These are phyloP conservation scores for Schrenkiella parvula DNA, from an alignment of 345 rosid genomes.

Conservation along the genomic window DNA sequence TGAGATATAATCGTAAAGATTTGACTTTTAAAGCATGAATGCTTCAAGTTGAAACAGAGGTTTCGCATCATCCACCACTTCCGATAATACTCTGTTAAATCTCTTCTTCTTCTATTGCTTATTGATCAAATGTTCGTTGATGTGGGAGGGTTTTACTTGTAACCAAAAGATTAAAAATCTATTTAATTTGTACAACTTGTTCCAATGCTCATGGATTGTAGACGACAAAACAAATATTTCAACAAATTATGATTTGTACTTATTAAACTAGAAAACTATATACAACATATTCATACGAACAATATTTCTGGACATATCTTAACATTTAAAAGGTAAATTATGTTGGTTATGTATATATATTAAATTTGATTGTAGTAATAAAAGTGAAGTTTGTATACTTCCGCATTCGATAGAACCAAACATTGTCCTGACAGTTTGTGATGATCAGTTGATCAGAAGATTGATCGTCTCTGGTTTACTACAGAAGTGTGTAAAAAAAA, in stretches of 20 bases:
- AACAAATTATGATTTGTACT: not conserved
- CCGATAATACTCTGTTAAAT: not conserved
- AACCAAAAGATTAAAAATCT: not conserved
- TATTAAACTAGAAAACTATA: not conserved
- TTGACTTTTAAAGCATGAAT: not conserved
- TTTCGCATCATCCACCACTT: not conserved
- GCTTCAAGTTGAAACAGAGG: not conserved
- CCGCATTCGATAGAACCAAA: not conserved
- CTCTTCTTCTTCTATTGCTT: not conserved
- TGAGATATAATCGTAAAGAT: not conserved
- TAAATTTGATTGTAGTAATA: not conserved
- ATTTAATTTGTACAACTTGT: not conserved
- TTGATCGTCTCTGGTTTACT: constrained; percentile 8
- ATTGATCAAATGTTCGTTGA: constrained; percentile 8
- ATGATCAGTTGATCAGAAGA: too few relatives aligned
- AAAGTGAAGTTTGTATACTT: not conserved
- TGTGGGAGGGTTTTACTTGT: not conserved
- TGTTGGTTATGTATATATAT: not conserved
- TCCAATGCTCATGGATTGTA: not conserved
- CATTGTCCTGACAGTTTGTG: not conserved
- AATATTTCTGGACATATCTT: too few relatives aligned
- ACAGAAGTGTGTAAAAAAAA: not conserved
- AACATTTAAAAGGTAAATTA: not conserved
- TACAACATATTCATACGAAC: not conserved
- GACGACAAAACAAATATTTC: not conserved